Base-by-base conservation (phyloP, 78 protist genomes). In the Dictyostelium brefeldianum region DNA sequence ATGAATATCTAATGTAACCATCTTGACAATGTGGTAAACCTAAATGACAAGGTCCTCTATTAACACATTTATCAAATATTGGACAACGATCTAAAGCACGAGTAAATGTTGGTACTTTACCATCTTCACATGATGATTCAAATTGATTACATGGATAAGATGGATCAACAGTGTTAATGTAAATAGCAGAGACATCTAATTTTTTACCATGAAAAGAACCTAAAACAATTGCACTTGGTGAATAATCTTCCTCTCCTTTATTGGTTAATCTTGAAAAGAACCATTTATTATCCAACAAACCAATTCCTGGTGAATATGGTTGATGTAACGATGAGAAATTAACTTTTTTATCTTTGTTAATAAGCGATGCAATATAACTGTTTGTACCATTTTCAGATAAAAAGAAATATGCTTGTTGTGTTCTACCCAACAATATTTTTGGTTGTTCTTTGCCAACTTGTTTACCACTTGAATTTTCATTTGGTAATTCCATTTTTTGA, bases 251-350 rank as follows among this genome's bases (percentile, higher is more conserved):
- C 0, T 1, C 51, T 18, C 8, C 25, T 9, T 47, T 62, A 10
- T 15, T 31, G 9, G 70, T n/a, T 22, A 82, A 54, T 51, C 90
- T n/a, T 11, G 90, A 48, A 1, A 6, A 17, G 14, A 82, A 69
- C 80, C 78, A 82, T 6, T 69, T 20, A 0, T 0, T 70, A 36
- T 82, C 80, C 29, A 82, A 53, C 1, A 82, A 54, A 8, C 65
- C 20, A 20, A 82, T 70, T 29, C 14, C 17, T 2, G 41, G 11
- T n/a, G 90, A 17, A 53, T 69, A 69, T 0, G 75, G 47, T 14
- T 67, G 22, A 17, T 20, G 18, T 14, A 15, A 67, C 0, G 75
- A 15, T 11, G 70, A 5, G 4, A 62, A 62, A 67, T 29, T 67
- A 1, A 12, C 5, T 6, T 12, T 25, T 12, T 25, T 36, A 31